phyloP scores from a whole-genome alignment of 495 filamentous ascomycete species.

The Hyaloscypha bicolor region DNA sequence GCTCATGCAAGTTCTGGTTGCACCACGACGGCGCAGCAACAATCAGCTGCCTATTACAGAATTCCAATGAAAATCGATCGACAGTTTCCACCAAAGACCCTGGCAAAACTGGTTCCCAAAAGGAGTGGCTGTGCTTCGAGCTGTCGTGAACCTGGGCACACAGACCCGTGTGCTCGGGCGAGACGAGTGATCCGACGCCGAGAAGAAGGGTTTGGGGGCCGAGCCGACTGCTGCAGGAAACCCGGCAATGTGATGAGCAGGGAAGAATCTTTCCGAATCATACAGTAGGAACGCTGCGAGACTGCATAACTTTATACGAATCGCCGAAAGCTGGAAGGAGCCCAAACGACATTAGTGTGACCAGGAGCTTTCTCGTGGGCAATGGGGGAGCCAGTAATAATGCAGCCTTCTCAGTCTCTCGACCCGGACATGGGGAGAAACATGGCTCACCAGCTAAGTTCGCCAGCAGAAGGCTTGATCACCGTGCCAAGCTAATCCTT shows the following conservation, averaged over 20 bases:
- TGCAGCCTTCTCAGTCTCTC: background rate
- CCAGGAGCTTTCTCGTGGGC: background rate
- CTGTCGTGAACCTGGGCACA: no score
- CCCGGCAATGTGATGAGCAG: background rate
- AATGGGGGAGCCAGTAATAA: background rate
- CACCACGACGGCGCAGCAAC: background rate
- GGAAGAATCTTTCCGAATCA: background rate
- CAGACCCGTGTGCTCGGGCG: no score
- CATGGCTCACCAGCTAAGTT: background rate
- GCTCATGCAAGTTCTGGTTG: no score
- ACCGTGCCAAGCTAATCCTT: background rate
- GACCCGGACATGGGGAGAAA: background rate
- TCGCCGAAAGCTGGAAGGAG: background rate
- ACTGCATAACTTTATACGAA: background rate
- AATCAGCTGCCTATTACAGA: background rate
- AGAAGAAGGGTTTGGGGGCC: background rate
- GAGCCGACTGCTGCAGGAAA: background rate
- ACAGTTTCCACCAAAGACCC: no score
- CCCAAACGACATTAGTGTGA: background rate
- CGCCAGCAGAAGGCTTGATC: background rate
- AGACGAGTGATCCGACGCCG: background rate
- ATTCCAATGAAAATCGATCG: background rate
- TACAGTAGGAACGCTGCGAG: background rate
- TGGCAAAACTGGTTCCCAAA: background rate
- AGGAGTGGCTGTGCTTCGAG: background rate